These are phyloP conservation scores for Dictyostelium brefeldianum DNA, from an alignment of 78 protist species.

Conservation along the genomic window DNA sequence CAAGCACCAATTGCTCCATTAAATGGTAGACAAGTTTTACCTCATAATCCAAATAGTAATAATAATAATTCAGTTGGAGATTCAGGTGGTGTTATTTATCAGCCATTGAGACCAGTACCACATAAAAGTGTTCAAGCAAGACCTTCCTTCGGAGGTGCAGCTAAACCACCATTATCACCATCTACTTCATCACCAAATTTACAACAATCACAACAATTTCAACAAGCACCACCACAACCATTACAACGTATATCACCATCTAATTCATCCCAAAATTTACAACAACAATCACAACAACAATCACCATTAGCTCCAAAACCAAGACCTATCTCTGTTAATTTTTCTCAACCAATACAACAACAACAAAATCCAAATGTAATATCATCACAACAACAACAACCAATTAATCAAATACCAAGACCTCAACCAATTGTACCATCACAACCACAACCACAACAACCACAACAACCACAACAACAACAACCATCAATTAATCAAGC, in stretches of 20 bases:
- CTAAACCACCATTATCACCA: background rate
- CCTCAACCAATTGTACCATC: background rate
- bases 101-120: slow-evolving; percentile 16
- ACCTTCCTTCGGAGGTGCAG: background rate
- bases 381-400: background rate
- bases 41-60: slow-evolving; percentile 9
- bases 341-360: background rate
- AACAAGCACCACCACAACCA: background rate
- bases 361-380: background rate
- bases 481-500: background rate
- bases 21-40: slow-evolving; percentile 15
- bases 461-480: background rate
- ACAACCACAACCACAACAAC: background rate
- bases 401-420: background rate
- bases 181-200: background rate
- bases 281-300: background rate
- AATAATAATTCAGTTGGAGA: background rate
- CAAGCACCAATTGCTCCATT: background rate
- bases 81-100: background rate
- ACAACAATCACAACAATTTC: background rate
- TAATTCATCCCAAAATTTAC: background rate
- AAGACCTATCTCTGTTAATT: background rate
- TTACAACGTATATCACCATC: background rate
- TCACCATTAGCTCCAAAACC: slow-evolving; percentile 7
- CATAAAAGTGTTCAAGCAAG: slow-evolving; percentile 7